Evolutionary conservation across 2,329 filamentous ascomycete genomes (phyloP), one percentile per base, ranked within the genome.

Genomic region (Moelleriella libera): DNA sequence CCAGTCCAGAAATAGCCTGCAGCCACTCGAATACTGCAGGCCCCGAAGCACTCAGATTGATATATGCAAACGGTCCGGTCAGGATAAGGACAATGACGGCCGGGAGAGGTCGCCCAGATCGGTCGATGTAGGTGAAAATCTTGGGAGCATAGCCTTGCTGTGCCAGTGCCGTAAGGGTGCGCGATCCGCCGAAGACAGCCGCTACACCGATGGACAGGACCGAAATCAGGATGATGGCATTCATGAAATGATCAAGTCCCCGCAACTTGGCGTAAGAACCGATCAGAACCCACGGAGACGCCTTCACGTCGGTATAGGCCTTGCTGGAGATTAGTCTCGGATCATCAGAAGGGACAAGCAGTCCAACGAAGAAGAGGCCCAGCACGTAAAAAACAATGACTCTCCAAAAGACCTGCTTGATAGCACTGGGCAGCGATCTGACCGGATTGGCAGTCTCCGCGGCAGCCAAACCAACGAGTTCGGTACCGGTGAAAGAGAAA

Each of bases 351-450:
- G 63, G 62, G 51, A 73, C 60, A 4, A 72, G 61, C 11, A 74
- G 60, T 7, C 70, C 70, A 45, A 73, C 64, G 41, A 72, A 68
- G 48, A 68, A 68, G n/a, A 74, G 65, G 41, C 69, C 69, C 0
- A 74, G 52, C 40, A 74, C 59, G 53, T 73, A 74, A 56, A 74
- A 74, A 52, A 72, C 59, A n/a, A 68, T 69, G 53, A 73, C 70
- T 58, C 70, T 68, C 70, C 69, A 72, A 54, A 72, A 73, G 32
- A 73, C 83, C 63, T 90, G 85, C 68, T 88, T 90, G 57, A 88
- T 79, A 2, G 87, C 86, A 28, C 79, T 82, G 0, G 87, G 87
- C 0, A 94, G 72, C 0, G 81, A 77, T 60, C 85, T 80, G 52
- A 78, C 73, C 1, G 82, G 82, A 57, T 85, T 83, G 4, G 60